phyloP scores from a whole-genome alignment of 2,329 filamentous ascomycete genomes.

The Ilyonectria destructans region DNA sequence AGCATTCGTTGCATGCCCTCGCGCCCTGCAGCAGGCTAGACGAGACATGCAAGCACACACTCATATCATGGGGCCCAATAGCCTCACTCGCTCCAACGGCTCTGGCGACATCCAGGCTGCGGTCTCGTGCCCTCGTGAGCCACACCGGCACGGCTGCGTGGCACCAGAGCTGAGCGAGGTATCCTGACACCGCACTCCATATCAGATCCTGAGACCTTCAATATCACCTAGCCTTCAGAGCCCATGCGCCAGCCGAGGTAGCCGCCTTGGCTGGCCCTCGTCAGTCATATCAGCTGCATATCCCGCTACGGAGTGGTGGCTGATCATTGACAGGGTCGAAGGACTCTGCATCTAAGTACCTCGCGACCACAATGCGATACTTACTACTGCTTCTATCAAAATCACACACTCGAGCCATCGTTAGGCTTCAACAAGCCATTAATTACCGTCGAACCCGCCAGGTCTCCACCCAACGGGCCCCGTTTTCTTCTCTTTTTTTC shows the following conservation, averaged over 20 bases:
- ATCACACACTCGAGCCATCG: background rate
- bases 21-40: conserved; percentile 31
- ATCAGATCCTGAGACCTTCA: conserved; percentile 1
- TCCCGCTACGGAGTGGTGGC: conserved; percentile 9
- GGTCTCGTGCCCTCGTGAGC: conserved; percentile 47
- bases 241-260: background rate
- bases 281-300: conserved; percentile 21
- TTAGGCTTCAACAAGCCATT: conserved; percentile 8
- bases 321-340: conserved; percentile 1
- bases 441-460: conserved; percentile 36
- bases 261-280: background rate
- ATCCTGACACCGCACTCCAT: conserved; percentile 22
- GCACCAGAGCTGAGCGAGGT: conserved; percentile 33
- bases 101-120: conserved; percentile 36
- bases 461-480: conserved; percentile 34
- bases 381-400: background rate
- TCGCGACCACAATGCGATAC: background rate
- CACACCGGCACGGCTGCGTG: conserved; percentile 33
- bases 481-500: conserved; percentile 26
- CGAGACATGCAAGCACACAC: conserved; percentile 37
- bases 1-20: conserved; percentile 32
- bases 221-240: conserved; percentile 8
- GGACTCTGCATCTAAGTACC: background rate
- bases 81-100: conserved; percentile 14
- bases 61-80: conserved; percentile 34